Evolutionary conservation across 2,329 filamentous ascomycete species (phyloP).

Genomic region (Aspergillus fumigatus): DNA sequence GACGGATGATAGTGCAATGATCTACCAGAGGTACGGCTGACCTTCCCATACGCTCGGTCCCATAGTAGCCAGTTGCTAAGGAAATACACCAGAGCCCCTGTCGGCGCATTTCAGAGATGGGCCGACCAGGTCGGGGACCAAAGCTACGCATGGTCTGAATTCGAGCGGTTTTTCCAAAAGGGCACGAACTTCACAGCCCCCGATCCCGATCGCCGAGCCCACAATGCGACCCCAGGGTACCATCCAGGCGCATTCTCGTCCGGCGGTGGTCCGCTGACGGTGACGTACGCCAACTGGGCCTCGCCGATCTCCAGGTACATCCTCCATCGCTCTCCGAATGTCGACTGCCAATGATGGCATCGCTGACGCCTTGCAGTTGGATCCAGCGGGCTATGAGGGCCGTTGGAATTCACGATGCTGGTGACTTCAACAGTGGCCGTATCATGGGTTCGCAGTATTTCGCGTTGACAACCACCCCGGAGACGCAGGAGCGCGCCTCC

Average conservation of each 20-base stretch:
- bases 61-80: background rate
- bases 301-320: background rate
- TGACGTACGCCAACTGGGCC: background rate
- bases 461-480: slow-evolving; percentile 1
- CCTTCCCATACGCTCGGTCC: background rate
- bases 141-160: background rate
- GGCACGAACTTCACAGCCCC: background rate
- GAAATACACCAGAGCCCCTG: background rate
- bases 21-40: background rate
- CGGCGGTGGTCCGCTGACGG: background rate
- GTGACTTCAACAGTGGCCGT: background rate
- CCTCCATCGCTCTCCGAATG: background rate
- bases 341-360: background rate
- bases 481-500: slow-evolving; percentile 1
- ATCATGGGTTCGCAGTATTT: slow-evolving; percentile 3
- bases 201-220: background rate
- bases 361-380: background rate
- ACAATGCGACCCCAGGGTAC: background rate
- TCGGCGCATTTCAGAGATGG: background rate
- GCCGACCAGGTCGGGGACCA: background rate
- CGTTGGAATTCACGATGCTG: background rate
- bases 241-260: background rate
- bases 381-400: background rate
- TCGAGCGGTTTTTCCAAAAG: background rate
- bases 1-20: background rate